Percentiles rank a stretch among this genome's conserved stretches.
Evolutionary conservation across 352 stramenopile genomes (phyloP).

Genomic region (Phytopythium cucurbitacearum): DNA sequence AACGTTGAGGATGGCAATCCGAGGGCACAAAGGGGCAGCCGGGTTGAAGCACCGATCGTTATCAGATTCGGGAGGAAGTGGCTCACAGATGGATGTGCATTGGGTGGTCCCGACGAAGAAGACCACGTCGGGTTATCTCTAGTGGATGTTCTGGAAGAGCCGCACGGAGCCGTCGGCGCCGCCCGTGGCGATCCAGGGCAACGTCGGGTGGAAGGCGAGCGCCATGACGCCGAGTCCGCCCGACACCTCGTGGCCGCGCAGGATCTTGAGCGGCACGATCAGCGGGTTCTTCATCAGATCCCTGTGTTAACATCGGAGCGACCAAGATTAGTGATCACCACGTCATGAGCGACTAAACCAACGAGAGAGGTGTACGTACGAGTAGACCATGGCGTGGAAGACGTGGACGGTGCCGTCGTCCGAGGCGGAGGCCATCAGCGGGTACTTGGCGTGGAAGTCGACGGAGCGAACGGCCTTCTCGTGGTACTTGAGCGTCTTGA

Average conservation of each 20-base stretch:
- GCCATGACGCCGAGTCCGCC: slow-evolving; percentile 95
- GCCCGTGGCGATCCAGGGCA: slow-evolving; percentile 92
- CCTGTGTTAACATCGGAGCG: slow-evolving; percentile 18
- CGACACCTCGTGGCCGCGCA: slow-evolving; percentile 92
- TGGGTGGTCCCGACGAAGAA: too few relatives aligned
- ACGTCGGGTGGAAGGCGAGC: slow-evolving; percentile 93
- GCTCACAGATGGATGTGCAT: too few relatives aligned
- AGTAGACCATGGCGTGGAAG: slow-evolving; percentile 99
- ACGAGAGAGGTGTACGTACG: slow-evolving; percentile 47
- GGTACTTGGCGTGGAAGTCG: slow-evolving; percentile 94
- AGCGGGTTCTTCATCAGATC: slow-evolving; percentile 99
- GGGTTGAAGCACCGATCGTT: too few relatives aligned
- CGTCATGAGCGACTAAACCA: not conserved
- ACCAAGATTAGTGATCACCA: slow-evolving; percentile 6
- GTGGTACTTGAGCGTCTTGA: slow-evolving; percentile 99
- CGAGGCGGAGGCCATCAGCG: slow-evolving; percentile 97
- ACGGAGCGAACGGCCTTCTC: slow-evolving; percentile 95
- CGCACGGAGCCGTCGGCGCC: slow-evolving; percentile 94
- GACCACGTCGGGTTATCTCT: slow-evolving; percentile 8
- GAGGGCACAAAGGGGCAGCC: too few relatives aligned
- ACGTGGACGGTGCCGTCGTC: slow-evolving; percentile 99
- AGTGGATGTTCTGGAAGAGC: slow-evolving; percentile 97
- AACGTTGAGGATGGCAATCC: too few relatives aligned
- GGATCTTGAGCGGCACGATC: slow-evolving; percentile 99
- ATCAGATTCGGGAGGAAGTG: too few relatives aligned